phyloP scores from a whole-genome alignment of 106 monocot genomes.

The Allium fistulosum region DNA sequence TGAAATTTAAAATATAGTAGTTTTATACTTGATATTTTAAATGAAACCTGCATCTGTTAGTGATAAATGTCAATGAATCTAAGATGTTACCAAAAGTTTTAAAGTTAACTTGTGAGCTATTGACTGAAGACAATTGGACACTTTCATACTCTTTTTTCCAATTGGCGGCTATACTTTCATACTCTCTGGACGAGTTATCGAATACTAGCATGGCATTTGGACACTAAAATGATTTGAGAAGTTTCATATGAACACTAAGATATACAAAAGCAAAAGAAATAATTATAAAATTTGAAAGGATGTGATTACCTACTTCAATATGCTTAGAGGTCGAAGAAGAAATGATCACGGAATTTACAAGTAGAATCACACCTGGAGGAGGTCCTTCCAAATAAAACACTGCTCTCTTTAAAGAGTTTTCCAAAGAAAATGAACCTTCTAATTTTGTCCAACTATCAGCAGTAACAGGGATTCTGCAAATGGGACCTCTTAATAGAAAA shows the following conservation, averaged over 20 bases:
- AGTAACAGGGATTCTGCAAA: constrained; percentile 26
- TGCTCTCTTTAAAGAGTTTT: constrained; percentile 28
- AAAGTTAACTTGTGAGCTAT: too few relatives aligned
- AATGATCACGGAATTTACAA: constrained; percentile 43
- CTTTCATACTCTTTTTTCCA: background rate
- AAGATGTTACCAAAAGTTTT: too few relatives aligned
- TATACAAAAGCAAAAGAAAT: background rate
- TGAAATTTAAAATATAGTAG: too few relatives aligned
- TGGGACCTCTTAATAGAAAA: constrained; percentile 5
- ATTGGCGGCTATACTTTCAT: background rate
- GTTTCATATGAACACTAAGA: background rate
- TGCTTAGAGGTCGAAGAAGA: constrained; percentile 19
- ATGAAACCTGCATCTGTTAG: too few relatives aligned
- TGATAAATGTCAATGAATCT: too few relatives aligned
- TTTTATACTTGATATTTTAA: too few relatives aligned
- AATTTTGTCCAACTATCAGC: constrained; percentile 52
- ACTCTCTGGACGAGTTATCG: background rate
- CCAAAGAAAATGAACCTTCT: constrained; percentile 54
- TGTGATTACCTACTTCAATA: constrained; percentile 20
- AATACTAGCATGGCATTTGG: background rate
- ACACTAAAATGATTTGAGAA: background rate
- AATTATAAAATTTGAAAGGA: background rate
- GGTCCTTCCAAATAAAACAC: constrained; percentile 73
- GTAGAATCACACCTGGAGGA: constrained; percentile 46
- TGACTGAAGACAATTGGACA: too few relatives aligned